These are phyloP conservation scores for Chaetomiaceae sp. DNA, from an alignment of 2,329 filamentous ascomycete genomes.

Conservation along the genomic window DNA sequence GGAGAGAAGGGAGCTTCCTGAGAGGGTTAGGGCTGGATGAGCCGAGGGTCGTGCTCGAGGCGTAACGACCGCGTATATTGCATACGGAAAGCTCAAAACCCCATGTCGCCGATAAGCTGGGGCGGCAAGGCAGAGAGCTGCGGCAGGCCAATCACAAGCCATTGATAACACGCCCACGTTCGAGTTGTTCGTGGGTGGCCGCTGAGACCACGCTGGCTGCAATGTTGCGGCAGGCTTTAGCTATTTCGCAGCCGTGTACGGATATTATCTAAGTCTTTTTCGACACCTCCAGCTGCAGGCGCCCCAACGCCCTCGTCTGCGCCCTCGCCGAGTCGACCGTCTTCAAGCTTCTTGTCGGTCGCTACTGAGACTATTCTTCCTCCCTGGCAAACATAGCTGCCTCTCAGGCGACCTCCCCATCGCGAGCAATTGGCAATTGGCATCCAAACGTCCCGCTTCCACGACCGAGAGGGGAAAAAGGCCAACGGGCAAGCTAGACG, in stretches of 20 bases:
- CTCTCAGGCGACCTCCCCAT: background rate
- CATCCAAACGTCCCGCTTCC: background rate
- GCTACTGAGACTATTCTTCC: slow-evolving; percentile 1
- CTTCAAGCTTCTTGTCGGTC: slow-evolving; percentile 15
- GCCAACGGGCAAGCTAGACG: background rate
- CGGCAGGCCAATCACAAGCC: slow-evolving; percentile 2
- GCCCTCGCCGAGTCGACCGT: background rate
- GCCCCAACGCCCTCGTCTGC: background rate
- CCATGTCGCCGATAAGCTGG: slow-evolving; percentile 2
- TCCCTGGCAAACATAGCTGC: no score
- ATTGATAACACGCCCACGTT: slow-evolving; percentile 3
- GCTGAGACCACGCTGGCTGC: slow-evolving; percentile 23
- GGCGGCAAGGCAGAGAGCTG: background rate
- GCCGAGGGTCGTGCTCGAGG: no score
- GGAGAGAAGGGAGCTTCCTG: background rate
- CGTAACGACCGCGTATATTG: no score
- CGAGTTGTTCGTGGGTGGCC: background rate
- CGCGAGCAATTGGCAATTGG: slow-evolving; percentile 14
- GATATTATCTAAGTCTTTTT: slow-evolving; percentile 17
- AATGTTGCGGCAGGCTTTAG: slow-evolving; percentile 3
- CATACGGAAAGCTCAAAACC: background rate
- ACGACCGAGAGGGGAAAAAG: no score
- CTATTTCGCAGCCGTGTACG: background rate
- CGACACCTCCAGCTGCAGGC: background rate
- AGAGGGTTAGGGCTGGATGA: background rate